Base-by-base conservation (phyloP, 768 basidiomycete genomes). In the Collybiopsis confluens region DNA sequence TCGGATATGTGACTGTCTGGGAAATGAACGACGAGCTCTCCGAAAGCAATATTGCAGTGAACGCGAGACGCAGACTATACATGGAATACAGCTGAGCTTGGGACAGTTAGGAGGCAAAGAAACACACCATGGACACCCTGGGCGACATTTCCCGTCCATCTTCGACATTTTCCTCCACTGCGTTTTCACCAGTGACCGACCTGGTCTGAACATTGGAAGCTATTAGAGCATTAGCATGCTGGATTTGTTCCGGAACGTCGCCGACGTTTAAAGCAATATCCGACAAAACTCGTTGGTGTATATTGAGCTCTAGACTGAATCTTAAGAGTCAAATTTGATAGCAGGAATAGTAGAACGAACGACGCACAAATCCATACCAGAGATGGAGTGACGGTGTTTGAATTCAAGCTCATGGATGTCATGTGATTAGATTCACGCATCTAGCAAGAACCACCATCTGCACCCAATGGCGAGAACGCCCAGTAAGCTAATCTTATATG, bases 41-140 rank as follows among this genome's bases (percentile, higher is more conserved):
- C 90, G 59, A 92, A 93, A 1, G 90, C 89, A 56, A 91, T 86
- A 58, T 88, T 88, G 69, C 85, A 89, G 59, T 90, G 88, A 13
- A 85, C 81, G 52, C 82, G 75, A 2, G 87, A 85, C 10, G 82
- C 80, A 18, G 87, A 71, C 91, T 93, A 55, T 4, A 26, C 38
- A 16, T 20, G 28, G 50, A 44, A 37, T 48, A 45, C 23, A 57
- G 54, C 30, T 36, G 60, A 42, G 38, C 7, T 18, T 35, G 28
- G 16, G 45, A 54, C 27, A 36, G 21, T 15, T 55, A 16, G 13
- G 24, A 20, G 40, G 20, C 18, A 15, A 11, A 21, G 47, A 37
- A 1, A 54, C 80, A 35, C 65, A 86, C 88, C 85, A 88, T 89
- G 67, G 73, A 83, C 45, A 76, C 79, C 56, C 71, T 70, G 54